Conservation (phyloP, 1,139 yeast genomes). For the Hyphopichia wangnamkhiaoensis region DNA sequence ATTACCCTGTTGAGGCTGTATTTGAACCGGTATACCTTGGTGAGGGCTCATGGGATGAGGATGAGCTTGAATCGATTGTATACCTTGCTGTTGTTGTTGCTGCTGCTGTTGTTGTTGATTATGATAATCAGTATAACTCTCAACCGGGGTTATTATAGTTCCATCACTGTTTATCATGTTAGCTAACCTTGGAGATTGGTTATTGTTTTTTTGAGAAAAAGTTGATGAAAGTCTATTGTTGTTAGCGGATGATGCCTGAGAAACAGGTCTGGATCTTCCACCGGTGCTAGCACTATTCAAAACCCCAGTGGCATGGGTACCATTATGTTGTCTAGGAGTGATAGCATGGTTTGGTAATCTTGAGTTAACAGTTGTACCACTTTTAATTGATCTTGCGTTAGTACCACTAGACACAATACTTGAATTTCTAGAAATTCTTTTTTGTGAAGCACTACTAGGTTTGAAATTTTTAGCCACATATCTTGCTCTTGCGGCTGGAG, state of each 20-base stretch:
- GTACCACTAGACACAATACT: slow-evolving; percentile 29
- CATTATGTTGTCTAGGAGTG: not conserved
- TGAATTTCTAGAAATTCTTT: slow-evolving; percentile 29
- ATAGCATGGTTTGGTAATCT: slow-evolving; percentile 5
- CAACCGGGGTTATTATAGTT: slow-evolving; percentile 47
- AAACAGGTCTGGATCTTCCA: slow-evolving; percentile 19
- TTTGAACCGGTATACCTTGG: slow-evolving; percentile 11
- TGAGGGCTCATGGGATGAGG: slow-evolving; percentile 5
- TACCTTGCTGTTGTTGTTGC: slow-evolving; percentile 7
- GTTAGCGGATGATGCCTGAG: slow-evolving; percentile 27
- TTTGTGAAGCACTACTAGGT: slow-evolving; percentile 7
- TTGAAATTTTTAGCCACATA: slow-evolving; percentile 21
- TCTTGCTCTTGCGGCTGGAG: slow-evolving; percentile 52
- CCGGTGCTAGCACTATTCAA: slow-evolving; percentile 1
- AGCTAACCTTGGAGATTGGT: slow-evolving; percentile 39
- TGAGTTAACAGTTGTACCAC: slow-evolving; percentile 21
- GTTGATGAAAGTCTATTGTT: slow-evolving; percentile 39
- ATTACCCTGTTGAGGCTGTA: slow-evolving; percentile 13
- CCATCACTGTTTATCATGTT: slow-evolving; percentile 53
- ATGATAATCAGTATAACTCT: slow-evolving; percentile 21
- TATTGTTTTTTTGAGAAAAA: slow-evolving; percentile 32
- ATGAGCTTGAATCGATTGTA: slow-evolving; percentile 9
- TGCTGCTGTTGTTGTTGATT: slow-evolving; percentile 8
- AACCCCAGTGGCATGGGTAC: not conserved
- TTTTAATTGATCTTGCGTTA: slow-evolving; percentile 25